Evolutionary conservation across 2,329 filamentous ascomycete species (phyloP).

Genomic region (Cladophialophora psammophila): DNA sequence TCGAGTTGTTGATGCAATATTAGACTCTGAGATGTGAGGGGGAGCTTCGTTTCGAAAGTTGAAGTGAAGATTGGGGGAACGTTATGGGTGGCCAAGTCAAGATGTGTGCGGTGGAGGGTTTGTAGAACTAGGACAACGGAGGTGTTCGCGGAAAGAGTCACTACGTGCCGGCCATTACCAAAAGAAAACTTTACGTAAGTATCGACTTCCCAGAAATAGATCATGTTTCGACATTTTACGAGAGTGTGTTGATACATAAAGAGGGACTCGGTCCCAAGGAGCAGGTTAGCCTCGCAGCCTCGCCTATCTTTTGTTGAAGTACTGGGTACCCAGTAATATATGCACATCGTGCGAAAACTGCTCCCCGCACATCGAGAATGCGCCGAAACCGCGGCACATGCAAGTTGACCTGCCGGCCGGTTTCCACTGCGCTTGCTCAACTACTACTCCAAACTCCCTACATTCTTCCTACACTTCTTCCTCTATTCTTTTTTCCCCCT

Average conservation of each 20-base stretch:
- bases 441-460: not conserved
- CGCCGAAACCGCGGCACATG: conserved; percentile 7
- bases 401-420: not conserved
- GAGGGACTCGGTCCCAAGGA: too few species aligned
- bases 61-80: not conserved
- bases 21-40: not conserved
- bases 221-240: not conserved
- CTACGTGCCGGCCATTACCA: not conserved
- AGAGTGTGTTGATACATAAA: too few species aligned
- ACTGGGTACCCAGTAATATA: too few species aligned
- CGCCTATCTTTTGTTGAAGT: not conserved
- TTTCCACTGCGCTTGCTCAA: not conserved
- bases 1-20: not conserved
- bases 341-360: not conserved
- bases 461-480: not conserved
- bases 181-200: not conserved
- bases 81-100: not conserved
- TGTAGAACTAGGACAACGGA: not conserved
- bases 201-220: not conserved
- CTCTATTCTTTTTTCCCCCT: not conserved
- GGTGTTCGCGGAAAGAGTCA: not conserved
- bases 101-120: not conserved
- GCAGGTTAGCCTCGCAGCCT: too few species aligned
- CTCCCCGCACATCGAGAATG: not conserved
- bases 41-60: not conserved